Percentiles rank a stretch among this genome's conserved stretches.
phyloP scores from a whole-genome alignment of 768 basidiomycete genomes.

The Collybia nuda region DNA sequence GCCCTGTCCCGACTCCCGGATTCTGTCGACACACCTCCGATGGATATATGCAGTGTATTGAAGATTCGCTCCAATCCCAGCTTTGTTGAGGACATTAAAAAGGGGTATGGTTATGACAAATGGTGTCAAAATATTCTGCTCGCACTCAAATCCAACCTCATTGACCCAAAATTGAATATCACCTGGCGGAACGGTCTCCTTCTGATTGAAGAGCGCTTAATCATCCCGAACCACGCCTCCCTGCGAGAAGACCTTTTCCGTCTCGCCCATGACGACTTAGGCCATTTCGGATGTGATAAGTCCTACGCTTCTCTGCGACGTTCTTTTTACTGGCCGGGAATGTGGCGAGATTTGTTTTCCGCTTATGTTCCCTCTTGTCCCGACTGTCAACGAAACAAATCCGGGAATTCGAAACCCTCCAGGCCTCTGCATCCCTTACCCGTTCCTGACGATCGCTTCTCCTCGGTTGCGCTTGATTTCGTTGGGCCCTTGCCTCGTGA shows the following conservation, averaged over 20 bases:
- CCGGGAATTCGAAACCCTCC: not conserved
- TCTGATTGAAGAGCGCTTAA: not conserved
- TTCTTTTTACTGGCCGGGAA: not conserved
- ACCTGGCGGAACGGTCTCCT: not conserved
- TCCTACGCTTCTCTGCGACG: not conserved
- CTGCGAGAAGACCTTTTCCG: not conserved
- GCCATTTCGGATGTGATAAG: constrained; percentile 33
- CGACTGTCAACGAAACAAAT: constrained; percentile 26
- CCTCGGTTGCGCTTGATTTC: not conserved
- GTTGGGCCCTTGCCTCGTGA: not conserved
- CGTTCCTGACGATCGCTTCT: constrained; percentile 17
- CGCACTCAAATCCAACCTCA: too few relatives aligned
- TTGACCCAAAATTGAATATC: not conserved
- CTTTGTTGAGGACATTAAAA: too few relatives aligned
- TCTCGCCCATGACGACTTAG: constrained; percentile 6
- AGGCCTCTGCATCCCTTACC: constrained; percentile 23
- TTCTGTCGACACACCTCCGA: too few relatives aligned
- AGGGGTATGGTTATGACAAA: too few relatives aligned
- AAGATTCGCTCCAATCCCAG: too few relatives aligned
- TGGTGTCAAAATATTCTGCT: too few relatives aligned
- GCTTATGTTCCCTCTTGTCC: constrained; percentile 1
- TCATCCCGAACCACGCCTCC: not conserved
- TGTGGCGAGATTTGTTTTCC: constrained; percentile 19
- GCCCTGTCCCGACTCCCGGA: too few relatives aligned
- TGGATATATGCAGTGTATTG: too few relatives aligned